A percentile compares a stretch with the other conserved stretches of the same genome.
These are phyloP conservation scores for Coleophoma eucalyptorum DNA, from an alignment of 2,329 filamentous ascomycete species.

Conservation along the genomic window DNA sequence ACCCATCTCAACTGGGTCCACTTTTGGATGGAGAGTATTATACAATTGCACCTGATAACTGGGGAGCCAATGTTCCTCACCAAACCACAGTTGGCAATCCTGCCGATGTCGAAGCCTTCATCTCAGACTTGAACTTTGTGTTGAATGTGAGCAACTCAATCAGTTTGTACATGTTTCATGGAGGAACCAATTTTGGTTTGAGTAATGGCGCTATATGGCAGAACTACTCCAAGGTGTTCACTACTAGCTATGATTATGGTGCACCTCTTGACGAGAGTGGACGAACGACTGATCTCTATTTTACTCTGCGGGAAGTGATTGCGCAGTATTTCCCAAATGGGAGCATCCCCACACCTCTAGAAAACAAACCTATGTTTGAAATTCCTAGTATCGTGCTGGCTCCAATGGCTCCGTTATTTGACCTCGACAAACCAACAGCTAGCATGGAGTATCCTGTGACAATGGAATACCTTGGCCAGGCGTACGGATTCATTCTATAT, in stretches of 20 bases:
- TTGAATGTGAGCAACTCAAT: slow-evolving; percentile 37
- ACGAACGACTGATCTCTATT: slow-evolving; percentile 39
- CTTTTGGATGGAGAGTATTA: slow-evolving; percentile 47
- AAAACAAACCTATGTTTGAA: no score
- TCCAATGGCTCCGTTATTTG: slow-evolving; percentile 17
- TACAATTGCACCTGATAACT: slow-evolving; percentile 37
- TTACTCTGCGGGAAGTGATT: slow-evolving; percentile 1
- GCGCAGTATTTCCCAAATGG: no score
- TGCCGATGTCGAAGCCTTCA: slow-evolving; percentile 19
- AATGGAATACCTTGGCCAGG: slow-evolving; percentile 43
- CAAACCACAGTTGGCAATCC: slow-evolving; percentile 27
- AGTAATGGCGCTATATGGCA: slow-evolving; percentile 41
- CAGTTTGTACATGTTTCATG: slow-evolving; percentile 50
- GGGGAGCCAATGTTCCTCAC: slow-evolving; percentile 36
- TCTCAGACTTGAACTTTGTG: slow-evolving; percentile 32
- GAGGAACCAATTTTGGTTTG: slow-evolving; percentile 47
- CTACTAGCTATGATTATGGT: slow-evolving; percentile 47
- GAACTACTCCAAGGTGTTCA: slow-evolving; percentile 36
- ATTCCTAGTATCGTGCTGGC: no score
- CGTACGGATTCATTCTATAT: slow-evolving; percentile 41
- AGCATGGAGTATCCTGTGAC: slow-evolving; percentile 34
- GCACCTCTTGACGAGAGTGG: slow-evolving; percentile 46
- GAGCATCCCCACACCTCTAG: no score
- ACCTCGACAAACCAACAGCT: slow-evolving; percentile 30
- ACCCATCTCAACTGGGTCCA: slow-evolving; percentile 37